phyloP scores from a whole-genome alignment of 208 protist genomes.

The Trypanosoma grayi region DNA sequence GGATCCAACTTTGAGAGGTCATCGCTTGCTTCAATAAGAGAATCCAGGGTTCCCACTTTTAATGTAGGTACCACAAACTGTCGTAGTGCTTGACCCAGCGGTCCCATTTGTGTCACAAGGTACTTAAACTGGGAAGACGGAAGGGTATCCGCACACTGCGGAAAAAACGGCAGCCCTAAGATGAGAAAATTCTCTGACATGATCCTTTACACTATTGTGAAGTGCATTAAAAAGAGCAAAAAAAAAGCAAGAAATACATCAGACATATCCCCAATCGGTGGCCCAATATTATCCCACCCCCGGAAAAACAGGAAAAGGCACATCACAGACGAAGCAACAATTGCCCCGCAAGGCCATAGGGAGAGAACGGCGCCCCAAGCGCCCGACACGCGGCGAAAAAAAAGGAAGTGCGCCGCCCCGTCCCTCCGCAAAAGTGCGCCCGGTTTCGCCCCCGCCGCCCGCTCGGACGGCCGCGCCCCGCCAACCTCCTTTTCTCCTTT shows the following conservation, averaged over 20 bases:
- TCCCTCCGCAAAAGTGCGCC: too few relatives aligned
- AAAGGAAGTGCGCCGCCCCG: too few relatives aligned
- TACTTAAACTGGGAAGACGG: conserved; percentile 75
- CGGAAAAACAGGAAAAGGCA: too few relatives aligned
- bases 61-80: conserved; percentile 79
- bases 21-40: conserved; percentile 88
- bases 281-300: too few relatives aligned
- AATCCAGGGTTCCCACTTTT: conserved; percentile 87
- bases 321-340: too few relatives aligned
- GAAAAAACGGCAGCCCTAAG: conserved; percentile 73
- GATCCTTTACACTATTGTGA: conserved; percentile 1
- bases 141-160: conserved; percentile 53
- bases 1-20: conserved; percentile 84
- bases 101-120: conserved; percentile 63
- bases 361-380: too few relatives aligned
- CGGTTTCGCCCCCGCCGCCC: too few relatives aligned
- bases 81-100: conserved; percentile 59
- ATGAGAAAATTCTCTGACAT: conserved; percentile 85
- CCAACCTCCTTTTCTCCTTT: too few relatives aligned
- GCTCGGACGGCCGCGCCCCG: too few relatives aligned
- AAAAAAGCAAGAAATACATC: not conserved
- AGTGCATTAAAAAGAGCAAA: not conserved
- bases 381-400: too few relatives aligned
- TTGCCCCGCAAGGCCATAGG: too few relatives aligned
- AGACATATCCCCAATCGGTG: too few relatives aligned